Evolutionary conservation across 768 basidiomycete species (phyloP).

Genomic region (Exidia glandulosa): DNA sequence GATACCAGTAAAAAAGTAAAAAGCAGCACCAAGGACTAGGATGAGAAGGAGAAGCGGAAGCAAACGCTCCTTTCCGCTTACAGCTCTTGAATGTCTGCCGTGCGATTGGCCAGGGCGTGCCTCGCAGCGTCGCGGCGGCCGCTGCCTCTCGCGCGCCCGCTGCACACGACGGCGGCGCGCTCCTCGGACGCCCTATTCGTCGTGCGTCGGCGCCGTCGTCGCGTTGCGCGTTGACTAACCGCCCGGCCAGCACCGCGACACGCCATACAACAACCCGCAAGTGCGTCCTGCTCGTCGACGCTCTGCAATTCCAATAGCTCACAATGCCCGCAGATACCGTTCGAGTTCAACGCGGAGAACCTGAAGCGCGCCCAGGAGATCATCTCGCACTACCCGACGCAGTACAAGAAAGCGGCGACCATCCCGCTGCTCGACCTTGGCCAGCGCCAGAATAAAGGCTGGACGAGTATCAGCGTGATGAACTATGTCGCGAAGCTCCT

Average conservation of each 20-base stretch:
- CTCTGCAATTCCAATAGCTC: background rate
- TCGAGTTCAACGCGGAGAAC: slow-evolving; percentile 76
- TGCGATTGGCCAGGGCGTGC: background rate
- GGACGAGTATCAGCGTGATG: slow-evolving; percentile 98
- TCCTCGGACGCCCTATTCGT: slow-evolving; percentile 80
- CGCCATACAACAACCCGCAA: slow-evolving; percentile 86
- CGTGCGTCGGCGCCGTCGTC: slow-evolving; percentile 35
- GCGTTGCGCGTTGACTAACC: slow-evolving; percentile 6
- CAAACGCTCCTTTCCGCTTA: background rate
- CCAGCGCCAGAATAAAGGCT: slow-evolving; percentile 95
- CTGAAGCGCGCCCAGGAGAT: slow-evolving; percentile 78
- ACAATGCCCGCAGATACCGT: slow-evolving; percentile 56
- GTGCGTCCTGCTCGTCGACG: slow-evolving; percentile 25
- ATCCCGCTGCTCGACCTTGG: slow-evolving; percentile 94
- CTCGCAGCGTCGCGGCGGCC: background rate
- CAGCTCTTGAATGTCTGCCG: background rate
- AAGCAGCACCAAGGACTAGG: background rate
- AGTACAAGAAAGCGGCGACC: slow-evolving; percentile 98
- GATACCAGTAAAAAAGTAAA: too few species aligned
- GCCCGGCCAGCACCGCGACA: slow-evolving; percentile 82
- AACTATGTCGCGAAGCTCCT: slow-evolving; percentile 92
- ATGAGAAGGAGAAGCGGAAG: background rate
- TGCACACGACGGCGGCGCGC: slow-evolving; percentile 28
- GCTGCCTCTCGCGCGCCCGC: background rate
- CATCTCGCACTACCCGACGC: slow-evolving; percentile 87